Base-by-base conservation (phyloP, 169 alveolate species). In the Plasmodium cynomolgi region DNA sequence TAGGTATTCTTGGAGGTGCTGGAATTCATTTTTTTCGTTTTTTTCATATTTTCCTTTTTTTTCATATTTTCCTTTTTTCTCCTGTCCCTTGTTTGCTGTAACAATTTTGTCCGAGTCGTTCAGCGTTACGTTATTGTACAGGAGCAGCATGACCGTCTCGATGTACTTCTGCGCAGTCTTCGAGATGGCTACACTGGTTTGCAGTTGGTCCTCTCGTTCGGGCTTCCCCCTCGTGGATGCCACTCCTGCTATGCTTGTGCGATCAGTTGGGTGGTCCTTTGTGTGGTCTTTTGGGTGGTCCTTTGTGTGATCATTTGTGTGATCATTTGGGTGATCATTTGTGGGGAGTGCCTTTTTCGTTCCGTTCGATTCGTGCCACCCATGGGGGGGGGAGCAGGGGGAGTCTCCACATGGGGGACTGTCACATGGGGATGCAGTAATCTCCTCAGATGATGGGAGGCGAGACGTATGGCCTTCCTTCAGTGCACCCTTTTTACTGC, bases 161-260 rank as follows among this genome's bases (percentile, higher is more conserved):
- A 86, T 86, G 41, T 86, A 86, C 81, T 86, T 86, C 29, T 86
- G 83, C 17, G 93, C 93, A 2, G 88, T 33, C 33, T 77, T 86
- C n/a, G 93, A 86, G 5, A 86, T 86, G 6, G 33, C 29, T 11
- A 86, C 37, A 54, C 31, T 86, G 26, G 58, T 86, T 33, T 56
- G 33, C 1, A 86, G 26, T 77, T 75, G 82, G 5, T 75, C 39
- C 4, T 86, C 47, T 3, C 71, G 20, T 3, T 73, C 33, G 58
- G 54, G 11, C 44, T 73, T 15, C 9, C 20, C 54, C 47, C 54
- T 33, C 8, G 20, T 56, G 11, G 33, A 1, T 7, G 34, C 41
- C 37, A 0, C 75, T 9, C 0, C 56, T 44, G 56, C 56, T 0
- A 44, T 3, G 56, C 2, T 3, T 41, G 54, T 9, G 54, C 0